These are phyloP conservation scores for Phialemoniopsis sp. DNA, from an alignment of 2,329 filamentous ascomycete species.

Conservation along the genomic window DNA sequence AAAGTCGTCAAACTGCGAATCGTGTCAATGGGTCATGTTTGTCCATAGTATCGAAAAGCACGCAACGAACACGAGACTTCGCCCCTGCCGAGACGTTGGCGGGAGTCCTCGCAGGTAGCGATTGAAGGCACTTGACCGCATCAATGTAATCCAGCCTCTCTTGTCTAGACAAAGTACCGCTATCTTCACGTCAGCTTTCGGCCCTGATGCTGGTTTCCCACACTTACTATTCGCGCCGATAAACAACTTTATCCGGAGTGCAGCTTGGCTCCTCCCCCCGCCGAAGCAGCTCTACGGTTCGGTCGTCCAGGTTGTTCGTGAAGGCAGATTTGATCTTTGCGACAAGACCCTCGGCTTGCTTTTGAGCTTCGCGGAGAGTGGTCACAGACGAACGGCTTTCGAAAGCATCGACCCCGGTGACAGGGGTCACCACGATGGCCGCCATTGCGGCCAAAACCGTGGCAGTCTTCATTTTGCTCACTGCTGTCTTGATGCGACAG, in stretches of 20 bases:
- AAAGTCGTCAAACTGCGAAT: slow-evolving; percentile 23
- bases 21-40: slow-evolving; percentile 13
- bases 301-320: too few species aligned
- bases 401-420: too few species aligned
- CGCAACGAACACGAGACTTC: slow-evolving; percentile 17
- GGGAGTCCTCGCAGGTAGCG: slow-evolving; percentile 20
- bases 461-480: too few species aligned
- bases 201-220: neutral
- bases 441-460: too few species aligned
- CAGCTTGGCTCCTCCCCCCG: slow-evolving; percentile 11
- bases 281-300: too few species aligned
- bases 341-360: too few species aligned
- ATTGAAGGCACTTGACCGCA: slow-evolving; percentile 30
- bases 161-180: slow-evolving; percentile 20
- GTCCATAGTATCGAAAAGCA: slow-evolving; percentile 7
- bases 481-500: too few species aligned
- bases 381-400: too few species aligned
- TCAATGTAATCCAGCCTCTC: slow-evolving; percentile 30
- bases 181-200: slow-evolving; percentile 2
- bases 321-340: too few species aligned
- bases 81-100: slow-evolving; percentile 24
- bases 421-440: too few species aligned
- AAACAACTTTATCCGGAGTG: slow-evolving; percentile 16
- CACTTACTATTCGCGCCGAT: slow-evolving; percentile 23
- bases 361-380: too few species aligned